These are phyloP conservation scores for Achlya hypogyna DNA, from an alignment of 352 stramenopile genomes.

Conservation along the genomic window DNA sequence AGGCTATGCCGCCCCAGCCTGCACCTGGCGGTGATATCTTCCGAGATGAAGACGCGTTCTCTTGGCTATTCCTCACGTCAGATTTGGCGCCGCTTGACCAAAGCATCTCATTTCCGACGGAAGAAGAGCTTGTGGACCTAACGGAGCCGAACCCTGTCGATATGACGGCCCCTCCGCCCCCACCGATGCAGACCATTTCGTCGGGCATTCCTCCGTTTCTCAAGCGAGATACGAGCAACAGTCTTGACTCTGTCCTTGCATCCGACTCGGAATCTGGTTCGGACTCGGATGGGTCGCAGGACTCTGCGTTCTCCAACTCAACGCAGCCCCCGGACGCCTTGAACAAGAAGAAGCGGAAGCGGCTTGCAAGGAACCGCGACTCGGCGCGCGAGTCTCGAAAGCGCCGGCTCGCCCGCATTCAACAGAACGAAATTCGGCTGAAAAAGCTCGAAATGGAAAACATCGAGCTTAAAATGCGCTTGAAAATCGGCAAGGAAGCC, in stretches of 20 bases:
- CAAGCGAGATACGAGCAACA: slow-evolving; percentile 9
- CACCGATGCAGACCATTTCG: background rate
- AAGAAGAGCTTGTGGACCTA: slow-evolving; percentile 10
- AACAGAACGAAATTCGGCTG: slow-evolving; percentile 56
- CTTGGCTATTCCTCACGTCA: slow-evolving; percentile 16
- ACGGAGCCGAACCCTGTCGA: background rate
- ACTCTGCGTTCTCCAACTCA: background rate
- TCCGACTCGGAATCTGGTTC: slow-evolving; percentile 13
- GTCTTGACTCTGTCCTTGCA: slow-evolving; percentile 1
- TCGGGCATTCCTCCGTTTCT: slow-evolving; percentile 3
- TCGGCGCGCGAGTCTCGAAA: slow-evolving; percentile 71
- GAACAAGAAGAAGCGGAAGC: slow-evolving; percentile 42
- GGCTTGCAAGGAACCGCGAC: slow-evolving; percentile 62
- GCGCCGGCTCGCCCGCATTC: slow-evolving; percentile 61
- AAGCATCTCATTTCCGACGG: background rate
- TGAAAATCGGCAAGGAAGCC: slow-evolving; percentile 75
- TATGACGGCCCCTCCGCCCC: background rate
- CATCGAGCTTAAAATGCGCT: slow-evolving; percentile 66
- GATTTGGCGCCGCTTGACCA: slow-evolving; percentile 19
- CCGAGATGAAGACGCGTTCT: slow-evolving; percentile 19
- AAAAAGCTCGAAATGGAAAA: slow-evolving; percentile 63
- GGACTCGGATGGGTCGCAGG: slow-evolving; percentile 15
- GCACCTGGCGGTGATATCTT: slow-evolving; percentile 5
- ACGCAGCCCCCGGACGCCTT: slow-evolving; percentile 17
- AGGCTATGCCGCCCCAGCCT: background rate